Percentiles rank a stretch among this genome's conserved stretches.
These are phyloP conservation scores for Nematodospora valgi DNA, from an alignment of 805 yeast species.

Conservation along the genomic window DNA sequence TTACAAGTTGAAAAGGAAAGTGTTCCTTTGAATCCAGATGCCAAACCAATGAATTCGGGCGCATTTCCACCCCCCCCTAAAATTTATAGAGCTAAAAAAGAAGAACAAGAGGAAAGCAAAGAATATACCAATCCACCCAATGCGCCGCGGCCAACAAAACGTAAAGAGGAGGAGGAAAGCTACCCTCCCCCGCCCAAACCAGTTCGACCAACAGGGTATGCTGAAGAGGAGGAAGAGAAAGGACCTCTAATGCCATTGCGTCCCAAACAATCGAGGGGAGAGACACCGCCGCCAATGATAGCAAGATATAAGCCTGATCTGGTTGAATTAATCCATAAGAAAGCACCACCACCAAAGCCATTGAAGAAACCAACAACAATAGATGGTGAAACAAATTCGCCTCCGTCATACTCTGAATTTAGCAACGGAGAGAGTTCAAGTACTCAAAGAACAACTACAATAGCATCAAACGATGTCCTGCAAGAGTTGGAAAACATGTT, in stretches of 20 bases:
- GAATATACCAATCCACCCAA: slow-evolving; percentile 4
- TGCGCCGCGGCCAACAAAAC: slow-evolving; percentile 1
- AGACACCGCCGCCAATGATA: slow-evolving; percentile 1
- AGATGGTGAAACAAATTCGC: slow-evolving; percentile 5
- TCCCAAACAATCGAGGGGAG: not conserved
- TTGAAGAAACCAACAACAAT: slow-evolving; percentile 23
- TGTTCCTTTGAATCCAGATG: not conserved
- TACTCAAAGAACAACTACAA: not conserved
- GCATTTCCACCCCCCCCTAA: not conserved
- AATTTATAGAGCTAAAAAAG: not conserved
- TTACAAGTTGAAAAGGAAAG: not conserved
- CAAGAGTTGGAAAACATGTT: slow-evolving; percentile 7
- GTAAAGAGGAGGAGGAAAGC: slow-evolving; percentile 2
- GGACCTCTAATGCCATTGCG: slow-evolving; percentile 2
- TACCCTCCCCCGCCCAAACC: slow-evolving; percentile 5
- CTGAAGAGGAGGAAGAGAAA: slow-evolving; percentile 3
- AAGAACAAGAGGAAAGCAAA: not conserved
- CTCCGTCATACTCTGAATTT: slow-evolving; percentile 16
- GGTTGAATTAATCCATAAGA: slow-evolving; percentile 14
- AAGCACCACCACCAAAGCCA: slow-evolving; percentile 44
- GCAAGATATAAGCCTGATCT: not conserved
- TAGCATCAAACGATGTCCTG: slow-evolving; percentile 2
- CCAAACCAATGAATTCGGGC: not conserved
- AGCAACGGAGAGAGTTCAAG: slow-evolving; percentile 2
- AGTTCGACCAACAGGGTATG: not conserved